phyloP scores from a whole-genome alignment of 1,284 basidiomycete genomes.

The Microbotryum silenes-acaulis region DNA sequence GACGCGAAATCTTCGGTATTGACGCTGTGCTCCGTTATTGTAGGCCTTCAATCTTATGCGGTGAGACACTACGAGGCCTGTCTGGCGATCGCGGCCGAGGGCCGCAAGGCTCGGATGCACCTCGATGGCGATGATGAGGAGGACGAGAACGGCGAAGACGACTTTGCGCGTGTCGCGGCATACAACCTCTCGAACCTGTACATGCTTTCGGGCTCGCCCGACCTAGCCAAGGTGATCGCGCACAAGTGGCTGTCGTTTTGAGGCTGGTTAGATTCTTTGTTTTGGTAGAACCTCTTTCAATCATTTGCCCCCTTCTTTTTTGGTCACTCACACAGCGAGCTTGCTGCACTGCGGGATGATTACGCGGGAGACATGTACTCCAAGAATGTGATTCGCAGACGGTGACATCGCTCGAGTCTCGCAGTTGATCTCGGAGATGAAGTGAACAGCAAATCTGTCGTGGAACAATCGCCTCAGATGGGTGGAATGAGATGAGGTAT shows the following conservation, averaged over 20 bases:
- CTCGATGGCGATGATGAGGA: conserved; percentile 2
- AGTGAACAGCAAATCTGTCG: too few relatives aligned
- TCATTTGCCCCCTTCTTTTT: too few relatives aligned
- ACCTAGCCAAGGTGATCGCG: conserved; percentile 42
- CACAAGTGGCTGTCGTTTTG: conserved; percentile 33
- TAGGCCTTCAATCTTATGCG: conserved; percentile 71
- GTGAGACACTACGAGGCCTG: conserved; percentile 65
- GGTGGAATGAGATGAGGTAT: too few relatives aligned
- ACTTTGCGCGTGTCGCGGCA: conserved; percentile 55
- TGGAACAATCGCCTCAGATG: too few relatives aligned
- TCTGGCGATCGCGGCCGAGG: conserved; percentile 4
- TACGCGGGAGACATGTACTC: too few relatives aligned
- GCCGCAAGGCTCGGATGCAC: conserved; percentile 6
- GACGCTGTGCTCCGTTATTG: neutral
- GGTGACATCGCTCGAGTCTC: too few relatives aligned
- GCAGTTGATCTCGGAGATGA: too few relatives aligned
- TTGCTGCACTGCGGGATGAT: too few relatives aligned
- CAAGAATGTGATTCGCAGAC: too few relatives aligned
- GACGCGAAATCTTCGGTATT: neutral
- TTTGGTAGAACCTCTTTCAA: too few relatives aligned
- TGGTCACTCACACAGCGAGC: too few relatives aligned
- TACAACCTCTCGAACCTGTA: conserved; percentile 81
- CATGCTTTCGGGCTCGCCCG: conserved; percentile 58
- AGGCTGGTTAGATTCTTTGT: neutral
- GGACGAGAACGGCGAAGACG: conserved; percentile 2